Percentiles rank a stretch among this genome's conserved stretches.
Evolutionary conservation across 73 alveolate genomes (phyloP).

Genomic region (Paramecium primaurelia): DNA sequence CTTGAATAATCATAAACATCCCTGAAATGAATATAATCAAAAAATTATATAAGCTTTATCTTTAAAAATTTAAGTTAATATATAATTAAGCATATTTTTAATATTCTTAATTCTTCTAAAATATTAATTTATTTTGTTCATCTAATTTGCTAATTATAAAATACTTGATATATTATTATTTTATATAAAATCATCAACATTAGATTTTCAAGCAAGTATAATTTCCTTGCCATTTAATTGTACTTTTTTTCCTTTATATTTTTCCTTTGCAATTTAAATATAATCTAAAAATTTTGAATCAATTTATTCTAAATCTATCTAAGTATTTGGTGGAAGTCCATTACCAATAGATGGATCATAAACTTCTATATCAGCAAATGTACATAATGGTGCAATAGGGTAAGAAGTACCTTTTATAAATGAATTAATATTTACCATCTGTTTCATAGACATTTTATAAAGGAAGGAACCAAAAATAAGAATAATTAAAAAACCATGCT

Average conservation of each 20-base stretch:
- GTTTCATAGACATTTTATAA: constrained; percentile 17
- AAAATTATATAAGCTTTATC: too few species aligned
- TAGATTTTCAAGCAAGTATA: neutral
- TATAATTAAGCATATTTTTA: too few species aligned
- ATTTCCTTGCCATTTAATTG: neutral
- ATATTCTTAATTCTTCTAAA: neutral
- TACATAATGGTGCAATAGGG: constrained; percentile 55
- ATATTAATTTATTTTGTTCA: too few species aligned
- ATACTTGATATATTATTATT: neutral
- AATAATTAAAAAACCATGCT: constrained; percentile 50
- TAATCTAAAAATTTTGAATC: neutral
- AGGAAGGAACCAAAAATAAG: constrained; percentile 51
- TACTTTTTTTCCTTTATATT: constrained; percentile 36
- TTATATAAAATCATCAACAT: neutral
- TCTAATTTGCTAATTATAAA: too few species aligned
- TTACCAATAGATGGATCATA: neutral
- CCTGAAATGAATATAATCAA: neutral
- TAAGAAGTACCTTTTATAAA: constrained; percentile 2
- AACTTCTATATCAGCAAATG: constrained; percentile 36
- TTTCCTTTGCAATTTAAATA: neutral
- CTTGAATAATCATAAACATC: neutral
- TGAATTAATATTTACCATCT: constrained; percentile 27
- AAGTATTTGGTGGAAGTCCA: neutral
- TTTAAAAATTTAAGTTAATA: too few species aligned
- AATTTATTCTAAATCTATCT: neutral